Conservation (phyloP, 2,329 filamentous ascomycete genomes). For the Fusarium haematococcum region DNA sequence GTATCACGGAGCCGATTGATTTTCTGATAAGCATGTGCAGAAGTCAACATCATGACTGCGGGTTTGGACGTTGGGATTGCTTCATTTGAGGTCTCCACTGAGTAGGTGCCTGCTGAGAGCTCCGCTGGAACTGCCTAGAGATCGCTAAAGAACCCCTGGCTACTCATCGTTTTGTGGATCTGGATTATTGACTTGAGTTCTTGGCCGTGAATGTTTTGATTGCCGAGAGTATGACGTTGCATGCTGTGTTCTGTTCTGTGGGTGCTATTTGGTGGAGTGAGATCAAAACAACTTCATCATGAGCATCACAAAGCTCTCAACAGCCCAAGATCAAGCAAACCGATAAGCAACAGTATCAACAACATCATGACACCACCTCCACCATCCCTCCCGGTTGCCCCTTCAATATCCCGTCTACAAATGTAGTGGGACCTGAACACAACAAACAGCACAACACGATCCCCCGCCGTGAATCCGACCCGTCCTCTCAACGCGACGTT, state of each 20-base stretch:
- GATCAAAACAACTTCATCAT: not conserved
- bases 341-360: not conserved
- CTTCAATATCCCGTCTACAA: conserved; percentile 31
- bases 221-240: not conserved
- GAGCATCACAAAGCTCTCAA: not conserved
- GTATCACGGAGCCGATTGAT: not conserved
- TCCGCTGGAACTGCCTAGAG: not conserved
- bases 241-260: not conserved
- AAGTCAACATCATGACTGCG: not conserved
- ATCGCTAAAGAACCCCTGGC: not conserved
- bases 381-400: conserved; percentile 23
- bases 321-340: not conserved
- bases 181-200: not conserved
- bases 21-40: not conserved
- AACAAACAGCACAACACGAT: conserved; percentile 21
- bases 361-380: not conserved
- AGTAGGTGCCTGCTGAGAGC: not conserved
- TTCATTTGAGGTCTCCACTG: not conserved
- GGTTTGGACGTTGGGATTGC: not conserved
- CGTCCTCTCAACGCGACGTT: conserved; percentile 11
- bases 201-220: not conserved
- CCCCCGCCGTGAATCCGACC: conserved; percentile 33
- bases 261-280: not conserved
- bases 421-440: conserved; percentile 11
- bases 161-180: not conserved